Conservation (phyloP, 2,329 filamentous ascomycete genomes). For the Polytolypa hystricis region DNA sequence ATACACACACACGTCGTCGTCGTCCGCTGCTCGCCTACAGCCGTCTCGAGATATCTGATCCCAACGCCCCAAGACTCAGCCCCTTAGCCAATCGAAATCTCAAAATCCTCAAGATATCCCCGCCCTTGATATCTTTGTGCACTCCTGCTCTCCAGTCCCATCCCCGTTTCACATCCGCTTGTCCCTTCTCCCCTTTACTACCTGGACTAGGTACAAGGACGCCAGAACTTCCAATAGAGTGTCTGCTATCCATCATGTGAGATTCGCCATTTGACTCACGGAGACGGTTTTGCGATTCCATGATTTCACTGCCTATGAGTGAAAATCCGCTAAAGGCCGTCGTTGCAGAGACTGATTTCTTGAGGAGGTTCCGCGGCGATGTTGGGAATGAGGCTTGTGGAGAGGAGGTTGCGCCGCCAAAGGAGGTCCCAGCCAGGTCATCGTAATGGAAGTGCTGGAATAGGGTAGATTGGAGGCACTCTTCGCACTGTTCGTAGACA, state of each 20-base stretch:
- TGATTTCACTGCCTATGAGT: slow-evolving; percentile 62
- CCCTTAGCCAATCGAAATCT: slow-evolving; percentile 65
- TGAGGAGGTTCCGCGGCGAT: slow-evolving; percentile 55
- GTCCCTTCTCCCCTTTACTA: slow-evolving; percentile 13
- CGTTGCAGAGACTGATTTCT: slow-evolving; percentile 46
- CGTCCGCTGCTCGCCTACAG: too few relatives aligned
- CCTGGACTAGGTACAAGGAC: slow-evolving; percentile 31
- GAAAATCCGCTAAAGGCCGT: slow-evolving; percentile 53
- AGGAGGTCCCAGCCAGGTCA: slow-evolving; percentile 27
- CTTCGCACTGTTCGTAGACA: slow-evolving; percentile 63
- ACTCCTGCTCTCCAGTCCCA: slow-evolving; percentile 63
- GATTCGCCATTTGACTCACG: slow-evolving; percentile 22
- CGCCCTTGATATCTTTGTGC: slow-evolving; percentile 46
- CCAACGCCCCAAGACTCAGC: slow-evolving; percentile 37
- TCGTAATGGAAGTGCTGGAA: slow-evolving; percentile 53
- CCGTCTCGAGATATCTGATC: too few relatives aligned
- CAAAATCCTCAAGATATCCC: slow-evolving; percentile 61
- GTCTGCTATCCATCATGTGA: slow-evolving; percentile 10
- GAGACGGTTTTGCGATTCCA: slow-evolving; percentile 37
- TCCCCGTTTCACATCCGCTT: slow-evolving; percentile 42
- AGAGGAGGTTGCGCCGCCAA: slow-evolving; percentile 8
- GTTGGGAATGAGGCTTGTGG: slow-evolving; percentile 21
- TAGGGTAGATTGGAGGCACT: slow-evolving; percentile 66
- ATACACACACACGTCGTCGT: too few relatives aligned
- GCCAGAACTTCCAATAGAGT: slow-evolving; percentile 45